phyloP scores from a whole-genome alignment of 108 stramenopile genomes.

The Poteriospumella lacustris region DNA sequence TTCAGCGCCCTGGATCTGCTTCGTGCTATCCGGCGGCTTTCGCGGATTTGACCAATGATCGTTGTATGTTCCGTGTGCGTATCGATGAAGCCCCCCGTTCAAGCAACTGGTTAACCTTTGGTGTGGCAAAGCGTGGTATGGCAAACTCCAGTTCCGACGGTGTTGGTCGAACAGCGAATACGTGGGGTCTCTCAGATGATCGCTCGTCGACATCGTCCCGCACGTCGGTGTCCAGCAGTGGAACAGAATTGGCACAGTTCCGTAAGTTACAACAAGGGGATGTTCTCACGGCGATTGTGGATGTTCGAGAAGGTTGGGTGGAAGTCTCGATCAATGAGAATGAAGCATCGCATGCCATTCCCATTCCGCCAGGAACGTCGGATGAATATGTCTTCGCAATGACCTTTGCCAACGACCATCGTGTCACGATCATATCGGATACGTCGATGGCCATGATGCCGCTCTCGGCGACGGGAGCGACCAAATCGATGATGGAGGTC shows the following conservation, averaged over 20 bases:
- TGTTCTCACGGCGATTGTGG: neutral
- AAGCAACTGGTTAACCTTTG: conserved; percentile 17
- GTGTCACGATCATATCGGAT: neutral
- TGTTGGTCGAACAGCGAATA: neutral
- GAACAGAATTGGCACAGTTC: neutral
- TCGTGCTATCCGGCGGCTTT: conserved; percentile 20
- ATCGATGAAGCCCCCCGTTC: neutral
- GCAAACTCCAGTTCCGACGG: conserved; percentile 4
- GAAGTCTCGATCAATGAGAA: neutral
- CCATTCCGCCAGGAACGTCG: neutral
- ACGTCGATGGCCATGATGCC: neutral
- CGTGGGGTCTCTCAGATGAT: conserved; percentile 10
- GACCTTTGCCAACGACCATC: conserved; percentile 10
- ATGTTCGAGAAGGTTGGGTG: neutral
- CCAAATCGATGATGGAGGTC: no score
- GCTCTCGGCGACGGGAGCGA: neutral
- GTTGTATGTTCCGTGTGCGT: neutral
- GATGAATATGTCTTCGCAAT: conserved; percentile 15
- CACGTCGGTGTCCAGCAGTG: neutral
- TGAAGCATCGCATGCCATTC: neutral
- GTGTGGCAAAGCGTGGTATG: neutral
- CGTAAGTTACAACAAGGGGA: neutral
- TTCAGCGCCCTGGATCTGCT: neutral
- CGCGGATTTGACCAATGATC: neutral
- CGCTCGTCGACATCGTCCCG: neutral